phyloP scores from a whole-genome alignment of 2,329 filamentous ascomycete genomes.

The Sclerotinia nivalis region DNA sequence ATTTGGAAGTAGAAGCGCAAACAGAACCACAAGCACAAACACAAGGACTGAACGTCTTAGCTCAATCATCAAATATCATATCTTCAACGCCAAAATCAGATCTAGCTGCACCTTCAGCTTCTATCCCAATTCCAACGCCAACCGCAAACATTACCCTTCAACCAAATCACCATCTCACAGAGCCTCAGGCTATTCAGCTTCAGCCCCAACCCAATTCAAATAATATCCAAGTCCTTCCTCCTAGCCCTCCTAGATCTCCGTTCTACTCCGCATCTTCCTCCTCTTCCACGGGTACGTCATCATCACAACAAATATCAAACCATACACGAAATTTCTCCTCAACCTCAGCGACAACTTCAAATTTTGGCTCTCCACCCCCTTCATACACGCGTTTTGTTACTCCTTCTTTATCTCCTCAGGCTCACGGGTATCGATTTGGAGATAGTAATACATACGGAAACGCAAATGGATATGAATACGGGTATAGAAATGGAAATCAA shows the following conservation, averaged over 20 bases:
- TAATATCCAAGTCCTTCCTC: neutral
- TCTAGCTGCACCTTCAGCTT: neutral
- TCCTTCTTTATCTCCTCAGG: neutral
- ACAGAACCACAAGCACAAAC: neutral
- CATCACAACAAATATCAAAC: neutral
- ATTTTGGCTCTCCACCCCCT: neutral
- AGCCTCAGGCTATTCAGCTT: neutral
- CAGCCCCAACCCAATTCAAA: neutral
- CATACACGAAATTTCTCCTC: neutral
- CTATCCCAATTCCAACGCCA: neutral
- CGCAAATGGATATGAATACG: slow-evolving; percentile 22
- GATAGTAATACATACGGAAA: no score
- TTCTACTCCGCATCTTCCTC: neutral
- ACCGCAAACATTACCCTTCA: neutral
- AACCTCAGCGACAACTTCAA: neutral
- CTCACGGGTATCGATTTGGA: neutral
- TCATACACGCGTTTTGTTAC: neutral
- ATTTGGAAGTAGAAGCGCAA: neutral
- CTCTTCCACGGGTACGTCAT: neutral
- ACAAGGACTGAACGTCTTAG: neutral
- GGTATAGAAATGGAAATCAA: neutral
- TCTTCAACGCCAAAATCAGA: neutral
- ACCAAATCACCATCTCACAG: no score
- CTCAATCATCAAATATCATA: neutral
- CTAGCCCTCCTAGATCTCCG: no score